phyloP scores from a whole-genome alignment of 345 rosid genomes.

The Eucalyptus cloeziana region DNA sequence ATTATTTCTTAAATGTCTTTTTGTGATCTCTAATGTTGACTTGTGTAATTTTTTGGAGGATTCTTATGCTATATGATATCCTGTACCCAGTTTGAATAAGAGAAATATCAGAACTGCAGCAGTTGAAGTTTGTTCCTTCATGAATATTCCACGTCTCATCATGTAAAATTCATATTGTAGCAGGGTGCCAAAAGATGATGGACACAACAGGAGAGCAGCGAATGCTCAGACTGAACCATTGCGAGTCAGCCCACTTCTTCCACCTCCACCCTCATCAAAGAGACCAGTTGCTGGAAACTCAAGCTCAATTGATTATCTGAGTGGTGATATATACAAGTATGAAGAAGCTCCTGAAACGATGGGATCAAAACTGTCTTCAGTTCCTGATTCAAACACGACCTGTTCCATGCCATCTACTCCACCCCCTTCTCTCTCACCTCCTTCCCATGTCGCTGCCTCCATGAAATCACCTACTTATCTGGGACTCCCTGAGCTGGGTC shows the following conservation, averaged over 20 bases:
- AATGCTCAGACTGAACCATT: slow-evolving; percentile 13
- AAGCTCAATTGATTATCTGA: slow-evolving; percentile 60
- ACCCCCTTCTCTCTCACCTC: not conserved
- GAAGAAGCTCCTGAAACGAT: slow-evolving; percentile 22
- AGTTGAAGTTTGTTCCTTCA: not conserved
- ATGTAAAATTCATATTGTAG: not conserved
- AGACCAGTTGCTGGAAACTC: slow-evolving; percentile 44
- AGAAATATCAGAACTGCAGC: not conserved
- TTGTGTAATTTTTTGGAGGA: not conserved
- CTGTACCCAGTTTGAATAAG: not conserved
- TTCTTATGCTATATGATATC: not conserved
- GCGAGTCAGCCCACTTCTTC: slow-evolving; percentile 43
- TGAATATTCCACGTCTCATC: not conserved
- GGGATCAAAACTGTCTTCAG: slow-evolving; percentile 7
- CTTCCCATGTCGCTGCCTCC: not conserved
- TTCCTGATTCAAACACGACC: slow-evolving; percentile 15
- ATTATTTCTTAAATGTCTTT: not conserved
- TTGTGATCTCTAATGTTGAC: not conserved
- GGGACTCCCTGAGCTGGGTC: not conserved
- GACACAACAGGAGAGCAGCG: slow-evolving; percentile 26
- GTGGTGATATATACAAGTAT: slow-evolving; percentile 74
- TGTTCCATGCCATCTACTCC: slow-evolving; percentile 24
- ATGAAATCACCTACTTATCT: not conserved
- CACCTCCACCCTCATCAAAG: slow-evolving; percentile 82
- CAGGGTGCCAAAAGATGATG: slow-evolving; percentile 63